Base-by-base conservation (phyloP, 2,329 filamentous ascomycete genomes). In the Bipolaris sorokiniana region DNA sequence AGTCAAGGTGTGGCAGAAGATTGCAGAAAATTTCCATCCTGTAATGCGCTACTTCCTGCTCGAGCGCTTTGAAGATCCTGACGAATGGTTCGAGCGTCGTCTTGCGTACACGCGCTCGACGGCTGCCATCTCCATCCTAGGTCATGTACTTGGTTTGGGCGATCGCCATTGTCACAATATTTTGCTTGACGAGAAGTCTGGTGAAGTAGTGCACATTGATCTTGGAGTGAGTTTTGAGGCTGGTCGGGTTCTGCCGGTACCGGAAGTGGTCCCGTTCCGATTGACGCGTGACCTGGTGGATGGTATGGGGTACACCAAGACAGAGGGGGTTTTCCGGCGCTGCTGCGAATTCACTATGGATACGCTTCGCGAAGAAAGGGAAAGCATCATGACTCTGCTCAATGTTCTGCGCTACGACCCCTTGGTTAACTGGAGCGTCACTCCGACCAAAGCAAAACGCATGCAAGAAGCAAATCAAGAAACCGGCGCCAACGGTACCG, bases 391-490 rank as follows among this genome's bases (percentile, higher is more conserved):
- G 93, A 98, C 95, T 0, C 92, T 99, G 51, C 86, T 99, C 18
- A 96, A 99, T 72, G 96, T 99, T 20, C 81, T 99, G 57, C 90
- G 96, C n/a, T 98, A 97, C 77, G 95, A 99, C 81, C 96, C 95
- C 1, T 80, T 99, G 59, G 96, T 98, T 76, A 95, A 88, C 59
- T 99, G 95, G 95, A 94, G 91, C 34, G 88, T 97, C 54, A 95
- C 91, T 10, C 86, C 87, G 0, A 75, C 88, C 15, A 83, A 87
- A 47, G 83, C 87, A 54, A 87, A 86, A 73, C 82, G 83, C 52
- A 88, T 90, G 83, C 87, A 89, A 69, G 85, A 88, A 66, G 86
- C 84, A 7, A 61, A 65, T 44, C 81, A 88, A 42, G 82, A 83
- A 38, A 83, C 84, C 7, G 79, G 71, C 28, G 79, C 54, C 2